A percentile compares a stretch with the other conserved stretches of the same genome.
Conservation (phyloP, 306 rosid species). For the Cucurbita argyrosperma region DNA sequence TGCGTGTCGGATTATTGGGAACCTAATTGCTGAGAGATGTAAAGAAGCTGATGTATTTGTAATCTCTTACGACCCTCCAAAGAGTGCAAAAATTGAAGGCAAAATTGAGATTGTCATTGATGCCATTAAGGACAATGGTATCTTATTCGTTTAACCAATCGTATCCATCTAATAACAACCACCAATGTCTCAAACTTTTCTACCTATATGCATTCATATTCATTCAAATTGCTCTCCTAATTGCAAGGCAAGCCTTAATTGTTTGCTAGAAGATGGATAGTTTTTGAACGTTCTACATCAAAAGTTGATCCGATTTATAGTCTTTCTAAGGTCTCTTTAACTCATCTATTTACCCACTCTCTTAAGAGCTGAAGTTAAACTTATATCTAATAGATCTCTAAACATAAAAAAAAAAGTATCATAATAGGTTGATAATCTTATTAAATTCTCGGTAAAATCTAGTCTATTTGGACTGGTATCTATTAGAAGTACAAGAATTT, state of each 20-base stretch:
- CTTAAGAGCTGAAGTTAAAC: too few relatives aligned
- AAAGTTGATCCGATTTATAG: too few relatives aligned
- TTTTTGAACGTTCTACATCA: too few relatives aligned
- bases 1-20: conserved; percentile 59
- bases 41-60: conserved; percentile 84
- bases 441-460: too few relatives aligned
- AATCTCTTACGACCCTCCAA: conserved; percentile 62
- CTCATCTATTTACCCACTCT: too few relatives aligned
- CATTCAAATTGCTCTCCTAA: background rate
- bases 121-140: conserved; percentile 61
- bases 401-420: too few relatives aligned
- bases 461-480: too few relatives aligned
- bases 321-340: background rate
- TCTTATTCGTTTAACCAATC: conserved; percentile 22
- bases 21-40: conserved; percentile 67
- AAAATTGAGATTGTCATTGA: conserved; percentile 65
- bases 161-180: background rate
- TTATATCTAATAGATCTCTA: background rate
- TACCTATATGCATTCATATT: background rate
- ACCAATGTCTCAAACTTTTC: background rate
- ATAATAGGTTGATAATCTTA: too few relatives aligned
- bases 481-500: too few relatives aligned
- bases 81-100: conserved; percentile 61
- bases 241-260: too few relatives aligned
- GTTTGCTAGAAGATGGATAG: background rate